Evolutionary conservation across 2,329 filamentous ascomycete species (phyloP), one percentile per base, ranked within the genome.

Genomic region (Arthroderma uncinatum): DNA sequence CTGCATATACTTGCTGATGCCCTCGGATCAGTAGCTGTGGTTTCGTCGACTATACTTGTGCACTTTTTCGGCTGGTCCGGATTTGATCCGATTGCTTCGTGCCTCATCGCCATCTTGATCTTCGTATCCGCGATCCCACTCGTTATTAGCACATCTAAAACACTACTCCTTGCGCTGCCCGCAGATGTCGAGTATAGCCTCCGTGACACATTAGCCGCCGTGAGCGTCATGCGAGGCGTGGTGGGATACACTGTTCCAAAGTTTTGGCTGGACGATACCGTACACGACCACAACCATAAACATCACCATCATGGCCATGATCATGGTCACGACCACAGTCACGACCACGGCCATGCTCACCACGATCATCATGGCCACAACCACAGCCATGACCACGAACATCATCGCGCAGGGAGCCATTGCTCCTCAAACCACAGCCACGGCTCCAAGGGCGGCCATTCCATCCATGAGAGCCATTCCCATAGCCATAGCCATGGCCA

Each of bases 1-100:
- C 77, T 98, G 19, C 93, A 98, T 67, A 88, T 98, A 54, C 79
- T 97, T 28, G 93, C 93, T 4, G 93, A 98, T 69, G 95, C 93
- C 0, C 83, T 97, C 30, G 93, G 93, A 25, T 96, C 91, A 56
- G 87, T 91, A 1, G 93, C 93, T 0, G 93, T 98, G 52, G 95
- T 98, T 60, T 82, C 90, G 34, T 96, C 90, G 6, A 98, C 93
- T 0, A 76, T 89, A 0, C 77, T 97, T 21, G 95, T 94, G 0
- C 86, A 94, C 67, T 84, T 89, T 65, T 86, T 88, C 67, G 87
- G 87, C 14, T 97, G 92, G 90, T 82, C 89, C 5, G 89, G 92
- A 23, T 98, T 92, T 83, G 93, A 98, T 69, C 93, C 93, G 1
- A 74, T 97, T 19, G 93, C 93, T 0, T 96, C 92, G 0, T 94